Evolutionary conservation across 495 filamentous ascomycete species (phyloP).

Genomic region (Tuber calosporum): DNA sequence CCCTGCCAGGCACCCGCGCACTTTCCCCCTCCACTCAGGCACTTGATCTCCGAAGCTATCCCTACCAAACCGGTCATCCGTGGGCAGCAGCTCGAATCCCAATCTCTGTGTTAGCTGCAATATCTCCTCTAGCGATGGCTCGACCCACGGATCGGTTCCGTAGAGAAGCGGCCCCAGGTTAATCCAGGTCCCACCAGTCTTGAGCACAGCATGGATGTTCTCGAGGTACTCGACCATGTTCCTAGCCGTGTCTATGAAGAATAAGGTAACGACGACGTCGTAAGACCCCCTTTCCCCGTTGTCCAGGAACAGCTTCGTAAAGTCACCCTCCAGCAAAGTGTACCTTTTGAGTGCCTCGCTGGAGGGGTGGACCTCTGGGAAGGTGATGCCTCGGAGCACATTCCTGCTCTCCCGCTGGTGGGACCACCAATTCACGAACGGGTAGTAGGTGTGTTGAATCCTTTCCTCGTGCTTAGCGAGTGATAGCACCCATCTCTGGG

Average conservation of each 20-base stretch:
- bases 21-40: slow-evolving; percentile 45
- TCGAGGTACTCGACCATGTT: slow-evolving; percentile 85
- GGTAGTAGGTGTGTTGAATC: slow-evolving; percentile 40
- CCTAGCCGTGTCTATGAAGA: slow-evolving; percentile 95
- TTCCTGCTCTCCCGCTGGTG: slow-evolving; percentile 46
- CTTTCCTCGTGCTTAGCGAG: slow-evolving; percentile 14
- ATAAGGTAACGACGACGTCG: slow-evolving; percentile 79
- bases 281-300: slow-evolving; percentile 52
- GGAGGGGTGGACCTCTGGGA: slow-evolving; percentile 41
- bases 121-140: slow-evolving; percentile 82
- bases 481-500: slow-evolving; percentile 42
- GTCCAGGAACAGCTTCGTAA: slow-evolving; percentile 42
- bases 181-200: slow-evolving; percentile 70
- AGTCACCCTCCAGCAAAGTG: slow-evolving; percentile 46
- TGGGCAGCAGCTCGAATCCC: slow-evolving; percentile 65
- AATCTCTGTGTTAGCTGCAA: slow-evolving; percentile 62
- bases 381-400: slow-evolving; percentile 44
- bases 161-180: slow-evolving; percentile 84
- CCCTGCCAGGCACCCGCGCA: slow-evolving; percentile 54
- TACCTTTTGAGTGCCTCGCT: slow-evolving; percentile 24
- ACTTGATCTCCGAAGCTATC: slow-evolving; percentile 44
- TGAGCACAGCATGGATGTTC: slow-evolving; percentile 68
- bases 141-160: slow-evolving; percentile 50
- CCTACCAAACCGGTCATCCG: slow-evolving; percentile 37
- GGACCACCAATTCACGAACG: slow-evolving; percentile 48